These are phyloP conservation scores for Nemania bipapillata DNA, from an alignment of 2,329 filamentous ascomycete species.

Conservation along the genomic window DNA sequence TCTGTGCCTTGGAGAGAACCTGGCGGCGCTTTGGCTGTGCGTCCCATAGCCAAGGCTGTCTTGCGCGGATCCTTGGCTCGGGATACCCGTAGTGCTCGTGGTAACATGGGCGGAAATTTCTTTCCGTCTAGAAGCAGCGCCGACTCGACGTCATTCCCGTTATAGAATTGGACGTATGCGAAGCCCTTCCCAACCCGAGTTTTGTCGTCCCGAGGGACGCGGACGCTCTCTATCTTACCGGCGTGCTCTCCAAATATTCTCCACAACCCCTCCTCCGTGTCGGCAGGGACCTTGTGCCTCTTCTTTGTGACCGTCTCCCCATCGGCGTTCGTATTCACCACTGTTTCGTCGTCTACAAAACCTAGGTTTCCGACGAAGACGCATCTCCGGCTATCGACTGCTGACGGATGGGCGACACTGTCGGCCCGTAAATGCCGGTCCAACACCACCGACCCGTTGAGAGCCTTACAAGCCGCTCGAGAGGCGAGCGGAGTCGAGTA, in stretches of 20 bases:
- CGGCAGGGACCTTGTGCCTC: constrained; percentile 77
- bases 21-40: constrained; percentile 57
- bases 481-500: constrained; percentile 81
- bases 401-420: constrained; percentile 85
- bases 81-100: constrained; percentile 83
- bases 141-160: constrained; percentile 88
- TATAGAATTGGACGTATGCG: constrained; percentile 95
- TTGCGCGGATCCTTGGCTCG: constrained; percentile 81
- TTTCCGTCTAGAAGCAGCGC: constrained; percentile 89
- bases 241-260: constrained; percentile 76
- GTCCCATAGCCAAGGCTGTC: constrained; percentile 64
- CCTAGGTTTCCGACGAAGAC: constrained; percentile 96
- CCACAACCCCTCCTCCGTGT: constrained; percentile 94
- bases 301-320: constrained; percentile 77
- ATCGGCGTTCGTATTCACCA: constrained; percentile 71
- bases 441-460: constrained; percentile 87
- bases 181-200: constrained; percentile 96
- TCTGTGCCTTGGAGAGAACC: constrained; percentile 47
- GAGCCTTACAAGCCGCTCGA: constrained; percentile 75
- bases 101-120: constrained; percentile 94
- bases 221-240: constrained; percentile 90
- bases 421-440: constrained; percentile 91
- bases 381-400: constrained; percentile 85
- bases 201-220: constrained; percentile 86
- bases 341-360: constrained; percentile 91